Conservation (phyloP, 768 basidiomycete species). For the Lactarius akahatsu region DNA sequence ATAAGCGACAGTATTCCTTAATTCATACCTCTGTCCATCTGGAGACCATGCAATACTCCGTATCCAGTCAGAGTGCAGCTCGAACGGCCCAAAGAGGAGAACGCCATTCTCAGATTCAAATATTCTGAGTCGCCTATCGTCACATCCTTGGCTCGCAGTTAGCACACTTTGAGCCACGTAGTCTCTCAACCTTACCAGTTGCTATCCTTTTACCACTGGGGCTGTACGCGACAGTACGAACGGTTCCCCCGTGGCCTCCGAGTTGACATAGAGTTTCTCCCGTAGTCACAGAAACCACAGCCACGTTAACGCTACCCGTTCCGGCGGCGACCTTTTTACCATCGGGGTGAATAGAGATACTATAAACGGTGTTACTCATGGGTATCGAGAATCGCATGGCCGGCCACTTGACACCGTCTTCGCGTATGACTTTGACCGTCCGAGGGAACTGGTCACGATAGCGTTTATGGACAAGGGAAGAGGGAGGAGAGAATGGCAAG, state of each 20-base stretch:
- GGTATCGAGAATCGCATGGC: slow-evolving; percentile 27
- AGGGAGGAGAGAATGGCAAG: slow-evolving; percentile 20
- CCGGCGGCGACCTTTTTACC: slow-evolving; percentile 24
- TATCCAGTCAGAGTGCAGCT: slow-evolving; percentile 28
- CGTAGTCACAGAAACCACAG: slow-evolving; percentile 5
- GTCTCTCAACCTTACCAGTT: slow-evolving; percentile 10
- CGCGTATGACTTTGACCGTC: slow-evolving; percentile 8
- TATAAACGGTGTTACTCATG: slow-evolving; percentile 1
- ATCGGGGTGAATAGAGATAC: slow-evolving; percentile 31
- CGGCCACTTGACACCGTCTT: slow-evolving; percentile 26
- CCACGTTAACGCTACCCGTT: neutral
- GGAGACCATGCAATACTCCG: slow-evolving; percentile 35
- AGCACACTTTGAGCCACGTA: neutral
- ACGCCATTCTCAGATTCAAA: slow-evolving; percentile 32
- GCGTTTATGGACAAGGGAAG: slow-evolving; percentile 19
- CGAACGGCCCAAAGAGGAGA: slow-evolving; percentile 22
- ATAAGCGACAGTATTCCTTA: neutral
- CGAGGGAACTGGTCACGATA: slow-evolving; percentile 21
- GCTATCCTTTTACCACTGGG: slow-evolving; percentile 23
- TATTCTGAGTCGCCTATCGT: slow-evolving; percentile 30
- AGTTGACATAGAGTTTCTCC: slow-evolving; percentile 16
- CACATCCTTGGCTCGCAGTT: slow-evolving; percentile 15
- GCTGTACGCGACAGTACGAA: slow-evolving; percentile 14
- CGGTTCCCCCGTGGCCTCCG: neutral
- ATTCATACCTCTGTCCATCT: slow-evolving; percentile 22